Base-by-base conservation (phyloP, 148 eudicot species). In the Rhododendron kiyosumense region DNA sequence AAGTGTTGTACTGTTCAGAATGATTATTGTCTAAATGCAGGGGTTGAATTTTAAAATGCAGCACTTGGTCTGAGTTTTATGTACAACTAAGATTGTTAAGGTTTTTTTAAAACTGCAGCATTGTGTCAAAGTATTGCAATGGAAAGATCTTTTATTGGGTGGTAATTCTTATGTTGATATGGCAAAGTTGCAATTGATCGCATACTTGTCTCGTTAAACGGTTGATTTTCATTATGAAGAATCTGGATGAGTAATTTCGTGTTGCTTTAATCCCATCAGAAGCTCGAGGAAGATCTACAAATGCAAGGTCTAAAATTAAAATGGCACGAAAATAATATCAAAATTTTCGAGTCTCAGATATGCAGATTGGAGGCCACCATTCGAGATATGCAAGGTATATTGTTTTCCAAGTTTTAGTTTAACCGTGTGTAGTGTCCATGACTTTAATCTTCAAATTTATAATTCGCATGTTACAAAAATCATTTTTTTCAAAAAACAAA, bases 381-480 rank as follows among this genome's bases (percentile, higher is more conserved):
- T 88, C 91, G 90, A 24, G 95, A 93, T 86, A 85, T 91, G 93
- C 94, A 94, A 93, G 97, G 98, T 94, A 87, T 46, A 6, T 13
- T 63, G 7, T 52, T 52, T 52, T 52, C 57, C 57, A 15, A 52
- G 57, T 52, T 52, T 14, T 14, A 52, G 17, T 13, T 13, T 15
- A 52, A 15, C 57, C 1, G 18, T 52, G 4, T 52, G 18, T 52
- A 14, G 57, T 52, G 57, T 52, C 57, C 57, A 52, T 52, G 57
- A 11, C 18, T 52, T 52, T 52, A 52, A 52, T 52, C 57, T 52
- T 52, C 57, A 52, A 52, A 52, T 52, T 52, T 52, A 52, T 52
- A 52, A 15, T 52, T 52, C 2, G 5, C 4, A 3, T 52, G 57
- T 15, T 14, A 52, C 57, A 52, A 52, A 52, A 51, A 54, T 78